Evolutionary conservation across 2,329 filamentous ascomycete genomes (phyloP).

Genomic region (Ambrosiella cleistominuta): DNA sequence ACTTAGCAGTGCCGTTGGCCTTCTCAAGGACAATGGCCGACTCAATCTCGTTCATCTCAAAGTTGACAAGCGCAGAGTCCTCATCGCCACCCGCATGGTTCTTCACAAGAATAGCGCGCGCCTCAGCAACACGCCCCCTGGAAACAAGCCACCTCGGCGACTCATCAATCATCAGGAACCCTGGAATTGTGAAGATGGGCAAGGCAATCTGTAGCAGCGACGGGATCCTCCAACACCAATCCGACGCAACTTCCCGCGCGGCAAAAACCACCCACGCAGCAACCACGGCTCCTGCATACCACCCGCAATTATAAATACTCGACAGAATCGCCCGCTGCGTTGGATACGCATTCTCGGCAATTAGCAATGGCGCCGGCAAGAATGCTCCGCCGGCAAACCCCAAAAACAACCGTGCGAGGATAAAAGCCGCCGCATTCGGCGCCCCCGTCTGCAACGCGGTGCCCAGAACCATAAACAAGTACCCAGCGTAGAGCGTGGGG

Average conservation of each 20-base stretch:
- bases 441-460: conserved; percentile 18
- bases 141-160: conserved; percentile 21
- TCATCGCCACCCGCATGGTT: conserved; percentile 35
- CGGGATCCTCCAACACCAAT: conserved; percentile 24
- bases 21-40: conserved; percentile 37
- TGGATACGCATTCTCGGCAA: conserved; percentile 45
- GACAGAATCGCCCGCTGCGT: conserved; percentile 43
- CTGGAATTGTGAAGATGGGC: conserved; percentile 23
- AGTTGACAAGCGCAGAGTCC: conserved; percentile 34
- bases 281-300: conserved; percentile 28
- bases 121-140: conserved; percentile 19
- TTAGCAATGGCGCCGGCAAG: conserved; percentile 45
- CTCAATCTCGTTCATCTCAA: conserved; percentile 43
- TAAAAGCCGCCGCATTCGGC: conserved; percentile 31
- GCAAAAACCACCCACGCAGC: conserved; percentile 30
- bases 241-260: conserved; percentile 18
- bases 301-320: conserved; percentile 33
- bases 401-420: conserved; percentile 36
- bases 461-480: conserved; percentile 24
- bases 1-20: conserved; percentile 29
- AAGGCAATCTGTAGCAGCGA: conserved; percentile 25
- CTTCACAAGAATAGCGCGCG: conserved; percentile 19
- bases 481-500: conserved; percentile 28
- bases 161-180: conserved; percentile 17
- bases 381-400: conserved; percentile 27